Conservation (phyloP, 768 basidiomycete genomes). For the Mycena amicta region DNA sequence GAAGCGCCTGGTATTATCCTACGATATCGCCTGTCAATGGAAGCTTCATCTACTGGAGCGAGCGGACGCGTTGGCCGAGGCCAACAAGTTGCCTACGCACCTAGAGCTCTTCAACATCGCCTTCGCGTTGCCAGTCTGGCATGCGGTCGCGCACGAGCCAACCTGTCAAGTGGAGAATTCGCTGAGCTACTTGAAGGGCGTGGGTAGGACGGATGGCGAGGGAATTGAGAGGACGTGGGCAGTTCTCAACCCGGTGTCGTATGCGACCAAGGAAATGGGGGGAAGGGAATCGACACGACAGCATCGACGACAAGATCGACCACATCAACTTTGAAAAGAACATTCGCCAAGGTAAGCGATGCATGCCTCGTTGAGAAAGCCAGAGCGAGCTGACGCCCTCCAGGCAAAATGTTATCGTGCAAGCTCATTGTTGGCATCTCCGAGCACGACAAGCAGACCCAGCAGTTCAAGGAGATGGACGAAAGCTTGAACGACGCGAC, state of each 20-base stretch:
- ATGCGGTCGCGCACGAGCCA: slow-evolving; percentile 11
- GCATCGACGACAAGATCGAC: slow-evolving; percentile 31
- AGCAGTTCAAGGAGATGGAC: slow-evolving; percentile 3
- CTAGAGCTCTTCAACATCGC: not conserved
- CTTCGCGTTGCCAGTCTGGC: slow-evolving; percentile 9
- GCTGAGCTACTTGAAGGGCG: slow-evolving; percentile 11
- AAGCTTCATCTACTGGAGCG: too few relatives aligned
- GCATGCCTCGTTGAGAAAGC: not conserved
- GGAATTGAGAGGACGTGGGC: slow-evolving; percentile 30
- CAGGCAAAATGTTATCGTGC: slow-evolving; percentile 5
- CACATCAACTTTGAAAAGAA: slow-evolving; percentile 27
- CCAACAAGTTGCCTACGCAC: too few relatives aligned
- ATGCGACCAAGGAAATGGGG: slow-evolving; percentile 35
- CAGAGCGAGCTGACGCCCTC: not conserved
- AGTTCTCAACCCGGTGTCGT: slow-evolving; percentile 20
- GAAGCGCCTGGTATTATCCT: not conserved
- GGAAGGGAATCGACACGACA: slow-evolving; percentile 24
- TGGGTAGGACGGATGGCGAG: slow-evolving; percentile 5
- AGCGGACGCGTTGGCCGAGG: too few relatives aligned
- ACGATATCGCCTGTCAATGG: too few relatives aligned
- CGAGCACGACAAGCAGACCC: slow-evolving; percentile 8
- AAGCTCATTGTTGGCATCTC: slow-evolving; percentile 13
- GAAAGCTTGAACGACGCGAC: not conserved
- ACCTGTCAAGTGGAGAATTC: slow-evolving; percentile 9
- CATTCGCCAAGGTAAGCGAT: slow-evolving; percentile 6